Evolutionary conservation across 768 basidiomycete species (phyloP).

Genomic region (Gymnopilus dilepis): DNA sequence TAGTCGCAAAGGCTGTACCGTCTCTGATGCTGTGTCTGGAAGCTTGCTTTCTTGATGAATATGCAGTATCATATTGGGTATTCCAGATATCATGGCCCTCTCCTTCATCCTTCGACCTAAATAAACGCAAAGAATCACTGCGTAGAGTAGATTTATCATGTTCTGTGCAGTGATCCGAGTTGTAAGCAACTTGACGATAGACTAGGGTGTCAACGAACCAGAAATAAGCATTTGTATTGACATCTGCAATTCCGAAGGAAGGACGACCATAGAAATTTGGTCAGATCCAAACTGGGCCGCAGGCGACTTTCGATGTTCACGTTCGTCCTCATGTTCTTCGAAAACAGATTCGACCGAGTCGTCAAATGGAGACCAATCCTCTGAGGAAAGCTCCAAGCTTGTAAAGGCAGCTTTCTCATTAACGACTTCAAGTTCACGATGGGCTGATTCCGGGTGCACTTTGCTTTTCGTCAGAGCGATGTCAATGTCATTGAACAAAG

Average conservation of each 20-base stretch:
- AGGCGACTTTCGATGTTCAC: constrained; percentile 66
- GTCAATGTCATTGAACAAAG: constrained; percentile 70
- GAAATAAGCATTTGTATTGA: constrained; percentile 72
- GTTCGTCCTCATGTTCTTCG: constrained; percentile 38
- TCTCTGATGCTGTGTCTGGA: constrained; percentile 68
- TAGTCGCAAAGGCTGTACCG: constrained; percentile 83
- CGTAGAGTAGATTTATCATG: constrained; percentile 69
- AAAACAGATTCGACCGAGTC: constrained; percentile 31
- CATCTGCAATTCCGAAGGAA: constrained; percentile 74
- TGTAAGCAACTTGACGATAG: constrained; percentile 4
- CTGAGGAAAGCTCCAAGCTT: constrained; percentile 14
- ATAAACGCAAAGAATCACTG: constrained; percentile 75
- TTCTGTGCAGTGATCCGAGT: constrained; percentile 42
- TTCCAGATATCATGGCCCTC: constrained; percentile 53
- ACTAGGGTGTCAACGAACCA: constrained; percentile 42
- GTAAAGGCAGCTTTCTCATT: neutral
- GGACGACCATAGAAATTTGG: constrained; percentile 68
- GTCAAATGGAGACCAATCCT: constrained; percentile 33
- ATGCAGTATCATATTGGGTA: constrained; percentile 56
- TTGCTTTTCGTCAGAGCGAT: constrained; percentile 58
- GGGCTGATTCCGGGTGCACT: constrained; percentile 27
- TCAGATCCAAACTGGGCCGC: constrained; percentile 83
- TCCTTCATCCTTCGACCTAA: constrained; percentile 42
- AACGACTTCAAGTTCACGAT: constrained; percentile 61
- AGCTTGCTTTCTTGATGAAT: constrained; percentile 64